These are phyloP conservation scores for Saccharomycopsis sp. DNA, from an alignment of 805 yeast species.

Conservation along the genomic window DNA sequence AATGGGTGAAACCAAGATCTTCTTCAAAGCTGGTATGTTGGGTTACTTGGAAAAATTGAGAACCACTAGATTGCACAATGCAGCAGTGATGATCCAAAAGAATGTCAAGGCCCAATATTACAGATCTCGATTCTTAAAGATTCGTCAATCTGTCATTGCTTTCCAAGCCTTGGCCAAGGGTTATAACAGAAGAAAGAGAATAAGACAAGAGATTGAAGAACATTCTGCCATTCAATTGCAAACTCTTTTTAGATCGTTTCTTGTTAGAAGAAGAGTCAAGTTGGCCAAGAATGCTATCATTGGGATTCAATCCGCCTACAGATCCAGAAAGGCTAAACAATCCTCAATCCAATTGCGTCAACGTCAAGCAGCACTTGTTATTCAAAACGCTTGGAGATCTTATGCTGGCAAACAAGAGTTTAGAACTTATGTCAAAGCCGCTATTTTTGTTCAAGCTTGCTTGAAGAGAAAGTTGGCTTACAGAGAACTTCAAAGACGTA, in stretches of 20 bases:
- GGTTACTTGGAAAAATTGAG: slow-evolving; percentile 84
- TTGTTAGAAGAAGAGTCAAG: slow-evolving; percentile 34
- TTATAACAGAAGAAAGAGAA: slow-evolving; percentile 42
- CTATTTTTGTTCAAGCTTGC: slow-evolving; percentile 67
- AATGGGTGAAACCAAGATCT: slow-evolving; percentile 87
- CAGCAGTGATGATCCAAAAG: slow-evolving; percentile 84
- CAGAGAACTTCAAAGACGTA: slow-evolving; percentile 51
- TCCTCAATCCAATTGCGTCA: slow-evolving; percentile 41
- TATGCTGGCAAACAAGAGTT: slow-evolving; percentile 48
- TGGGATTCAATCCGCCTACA: slow-evolving; percentile 41
- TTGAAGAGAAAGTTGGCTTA: slow-evolving; percentile 70
- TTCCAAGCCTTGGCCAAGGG: slow-evolving; percentile 65
- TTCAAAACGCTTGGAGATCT: slow-evolving; percentile 73
- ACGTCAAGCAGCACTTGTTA: slow-evolving; percentile 52
- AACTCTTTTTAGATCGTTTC: slow-evolving; percentile 48
- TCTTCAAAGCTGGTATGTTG: slow-evolving; percentile 94
- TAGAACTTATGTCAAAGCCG: slow-evolving; percentile 39
- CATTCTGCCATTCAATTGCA: slow-evolving; percentile 67
- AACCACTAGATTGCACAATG: slow-evolving; percentile 61
- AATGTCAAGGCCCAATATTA: slow-evolving; percentile 56
- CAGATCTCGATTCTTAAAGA: slow-evolving; percentile 51
- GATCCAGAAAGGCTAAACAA: slow-evolving; percentile 46
- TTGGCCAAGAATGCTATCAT: slow-evolving; percentile 28
- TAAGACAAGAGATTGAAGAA: slow-evolving; percentile 45
- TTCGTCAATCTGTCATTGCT: slow-evolving; percentile 42